Evolutionary conservation across 2,329 filamentous ascomycete genomes (phyloP), one percentile per base, ranked within the genome.

Genomic region (Rhynchosporium graminicola): DNA sequence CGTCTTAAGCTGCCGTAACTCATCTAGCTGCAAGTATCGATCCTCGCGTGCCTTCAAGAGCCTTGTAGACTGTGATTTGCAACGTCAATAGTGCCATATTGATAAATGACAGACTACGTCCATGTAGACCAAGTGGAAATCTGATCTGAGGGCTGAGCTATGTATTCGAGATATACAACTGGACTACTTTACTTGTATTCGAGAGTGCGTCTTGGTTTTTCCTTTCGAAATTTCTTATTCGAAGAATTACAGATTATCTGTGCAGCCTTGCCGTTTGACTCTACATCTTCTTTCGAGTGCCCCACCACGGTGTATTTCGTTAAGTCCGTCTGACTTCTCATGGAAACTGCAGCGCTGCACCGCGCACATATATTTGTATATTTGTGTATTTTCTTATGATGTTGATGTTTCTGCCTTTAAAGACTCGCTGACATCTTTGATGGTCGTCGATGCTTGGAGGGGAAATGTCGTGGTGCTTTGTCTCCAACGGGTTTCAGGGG

Each of bases 121-220:
- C 5, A 9, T 29, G 15, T 54, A 36, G 40, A 54, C 51, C 20
- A 54, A 42, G 51, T 54, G 36, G 51, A 54, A 54, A n/a, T 20
- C 40, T 28, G 36, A 13, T 4, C 36, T 10, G 10, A n/a, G n/a
- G 8, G 9, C 36, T 12, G 36, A 20, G 20, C 9, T 9, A 15
- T 40, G 4, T 26, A 8, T 20, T 54, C 51, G 9, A 29, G 3
- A 4, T 26, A n/a, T 8, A 46, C 6, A 46, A n/a, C 4, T 26
- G 12, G 15, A 42, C 10, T 20, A 20, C 20, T 20, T 20, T 20
- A 12, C 12, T 7, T 38, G 15, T 42, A n/a, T 15, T 13, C 15
- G 51, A 54, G 7, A 9, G 51, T n/a, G 3, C 28, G 9, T 20
- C 20, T 20, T 20, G 20, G 20, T 20, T 20, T 20, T 20, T 20